Base-by-base conservation (phyloP, 306 rosid species). In the Prunus mume region DNA sequence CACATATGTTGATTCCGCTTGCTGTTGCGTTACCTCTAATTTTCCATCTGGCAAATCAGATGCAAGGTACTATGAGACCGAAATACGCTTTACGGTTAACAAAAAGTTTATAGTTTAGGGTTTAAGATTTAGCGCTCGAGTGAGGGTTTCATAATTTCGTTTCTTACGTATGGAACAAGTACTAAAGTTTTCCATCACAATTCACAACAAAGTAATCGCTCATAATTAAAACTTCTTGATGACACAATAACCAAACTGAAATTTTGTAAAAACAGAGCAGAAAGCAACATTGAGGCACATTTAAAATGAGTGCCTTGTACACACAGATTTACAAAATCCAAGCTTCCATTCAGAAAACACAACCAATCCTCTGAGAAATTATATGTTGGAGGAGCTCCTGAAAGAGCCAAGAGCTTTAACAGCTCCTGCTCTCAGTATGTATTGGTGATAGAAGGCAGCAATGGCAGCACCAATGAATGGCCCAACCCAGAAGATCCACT, bases 401-500 rank as follows among this genome's bases (percentile, higher is more conserved):
- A 74, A 80, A 8, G 89, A 86, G 41, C 87, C 81, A 1, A 80
- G 70, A 30, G 89, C 79, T 76, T 80, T 86, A n/a, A 56, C 81
- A 13, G 87, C 89, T 11, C 58, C 84, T 2, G 87, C 89, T 62
- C 89, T 78, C 79, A 83, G 28, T 24, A 86, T 57, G 75, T 28
- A 71, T 51, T 83, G 89, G 64, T 86, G 78, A 68, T 86, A 83
- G 18, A 86, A 5, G 12, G 87, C 81, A 51, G 89, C 89, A 71
- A 86, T 86, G n/a, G 87, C 80, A 8, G 89, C 81, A 4, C 89
- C 87, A 8, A 80, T 77, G 57, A 86, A 83, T 34, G 87, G 87
- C 57, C 84, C 86, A 18, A 79, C 84, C 86, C 84, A 83, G 69
- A 83, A 79, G 61, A 83, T 76, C 87, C 87, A 83, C 87, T 83